These are phyloP conservation scores for Acanthamoeba healyi DNA, from an alignment of 208 protist species.

Conservation along the genomic window DNA sequence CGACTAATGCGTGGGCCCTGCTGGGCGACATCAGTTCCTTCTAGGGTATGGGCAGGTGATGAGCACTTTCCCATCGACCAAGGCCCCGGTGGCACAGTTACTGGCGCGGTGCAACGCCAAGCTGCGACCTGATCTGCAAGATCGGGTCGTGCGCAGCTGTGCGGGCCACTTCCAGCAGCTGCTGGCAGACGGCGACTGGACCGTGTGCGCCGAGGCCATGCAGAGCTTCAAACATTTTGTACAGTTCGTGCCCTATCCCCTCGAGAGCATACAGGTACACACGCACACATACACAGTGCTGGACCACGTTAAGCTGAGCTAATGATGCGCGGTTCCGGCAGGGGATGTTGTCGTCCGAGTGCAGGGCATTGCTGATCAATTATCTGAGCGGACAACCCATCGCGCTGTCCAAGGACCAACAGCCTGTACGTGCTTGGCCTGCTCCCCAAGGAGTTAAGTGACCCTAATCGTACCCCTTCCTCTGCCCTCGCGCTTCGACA, in stretches of 20 bases:
- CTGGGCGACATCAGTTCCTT: neutral
- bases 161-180: conserved; percentile 42
- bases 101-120: conserved; percentile 20
- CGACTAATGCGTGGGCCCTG: neutral
- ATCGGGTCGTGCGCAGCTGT: conserved; percentile 16
- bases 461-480: neutral
- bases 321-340: neutral
- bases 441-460: too few species aligned
- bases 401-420: conserved; percentile 10
- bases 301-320: too few species aligned
- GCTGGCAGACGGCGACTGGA: conserved; percentile 42
- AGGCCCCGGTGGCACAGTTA: conserved; percentile 3
- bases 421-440: neutral
- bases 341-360: conserved; percentile 16
- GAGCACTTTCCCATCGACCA: conserved; percentile 27
- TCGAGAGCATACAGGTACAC: conserved; percentile 17
- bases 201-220: conserved; percentile 55
- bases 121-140: neutral
- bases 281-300: too few species aligned
- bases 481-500: neutral
- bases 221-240: conserved; percentile 33
- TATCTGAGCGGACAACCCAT: neutral
- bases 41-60: conserved; percentile 28
- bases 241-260: conserved; percentile 28
- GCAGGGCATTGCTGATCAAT: neutral